These are phyloP conservation scores for Candida sp. DNA, from an alignment of 1,139 yeast species.

Conservation along the genomic window DNA sequence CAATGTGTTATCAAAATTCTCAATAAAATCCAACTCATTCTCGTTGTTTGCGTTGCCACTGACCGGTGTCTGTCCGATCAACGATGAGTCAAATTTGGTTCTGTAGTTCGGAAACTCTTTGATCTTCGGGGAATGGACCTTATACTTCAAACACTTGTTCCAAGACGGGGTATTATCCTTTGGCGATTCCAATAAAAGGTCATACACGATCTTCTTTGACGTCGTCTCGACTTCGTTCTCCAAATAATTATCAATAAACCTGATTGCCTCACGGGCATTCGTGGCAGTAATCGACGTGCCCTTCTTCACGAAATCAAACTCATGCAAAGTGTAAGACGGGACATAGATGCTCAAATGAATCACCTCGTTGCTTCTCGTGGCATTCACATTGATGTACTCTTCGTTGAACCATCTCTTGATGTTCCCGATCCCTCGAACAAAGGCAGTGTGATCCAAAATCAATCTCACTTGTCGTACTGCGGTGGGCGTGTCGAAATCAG, in stretches of 20 bases:
- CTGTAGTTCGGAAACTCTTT: constrained; percentile 51
- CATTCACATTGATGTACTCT: constrained; percentile 33
- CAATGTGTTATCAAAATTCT: constrained; percentile 13
- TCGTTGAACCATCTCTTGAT: constrained; percentile 59
- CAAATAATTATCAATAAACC: constrained; percentile 51
- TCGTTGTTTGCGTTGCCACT: neutral
- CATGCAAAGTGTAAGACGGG: constrained; percentile 61
- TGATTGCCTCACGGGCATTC: constrained; percentile 60
- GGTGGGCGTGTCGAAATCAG: neutral
- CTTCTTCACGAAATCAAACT: constrained; percentile 57
- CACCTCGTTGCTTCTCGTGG: constrained; percentile 18
- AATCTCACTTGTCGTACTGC: constrained; percentile 22
- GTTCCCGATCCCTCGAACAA: constrained; percentile 63
- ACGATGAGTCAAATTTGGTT: constrained; percentile 38
- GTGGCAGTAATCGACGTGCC: constrained; percentile 59
- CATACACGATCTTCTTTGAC: constrained; percentile 21
- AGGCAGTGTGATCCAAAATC: constrained; percentile 61
- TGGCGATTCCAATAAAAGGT: constrained; percentile 37
- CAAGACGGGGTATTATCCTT: constrained; percentile 53
- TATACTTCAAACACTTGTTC: constrained; percentile 49
- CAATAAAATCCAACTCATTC: constrained; percentile 9
- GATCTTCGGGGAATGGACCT: constrained; percentile 46
- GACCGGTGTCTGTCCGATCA: constrained; percentile 20
- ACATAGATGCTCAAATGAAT: constrained; percentile 38
- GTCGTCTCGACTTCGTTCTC: constrained; percentile 15